These are phyloP conservation scores for Elongisporangium undulatum DNA, from an alignment of 352 stramenopile species.

Conservation along the genomic window DNA sequence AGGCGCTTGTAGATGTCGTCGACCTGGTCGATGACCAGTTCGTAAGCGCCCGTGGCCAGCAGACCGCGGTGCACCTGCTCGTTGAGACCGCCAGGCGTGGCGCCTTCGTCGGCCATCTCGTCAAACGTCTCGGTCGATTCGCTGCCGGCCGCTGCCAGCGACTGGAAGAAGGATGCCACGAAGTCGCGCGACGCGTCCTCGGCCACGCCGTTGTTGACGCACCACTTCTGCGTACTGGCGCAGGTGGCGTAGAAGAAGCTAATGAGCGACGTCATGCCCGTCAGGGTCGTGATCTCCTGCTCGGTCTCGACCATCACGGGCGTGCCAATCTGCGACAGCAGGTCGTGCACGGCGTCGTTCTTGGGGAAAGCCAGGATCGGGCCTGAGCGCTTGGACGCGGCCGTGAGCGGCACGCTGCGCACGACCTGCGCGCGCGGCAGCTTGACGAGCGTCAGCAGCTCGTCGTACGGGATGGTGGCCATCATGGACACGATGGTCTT, in stretches of 20 bases:
- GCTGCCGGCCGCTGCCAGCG: constrained; percentile 63
- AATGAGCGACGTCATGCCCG: constrained; percentile 82
- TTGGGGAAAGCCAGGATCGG: constrained; percentile 79
- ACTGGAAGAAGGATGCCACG: constrained; percentile 82
- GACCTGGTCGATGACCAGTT: constrained; percentile 75
- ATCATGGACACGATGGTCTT: constrained; percentile 85
- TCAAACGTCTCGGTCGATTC: constrained; percentile 73
- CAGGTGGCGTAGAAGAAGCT: constrained; percentile 87
- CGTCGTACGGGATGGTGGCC: constrained; percentile 85
- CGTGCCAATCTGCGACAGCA: constrained; percentile 76
- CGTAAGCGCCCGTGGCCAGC: constrained; percentile 61
- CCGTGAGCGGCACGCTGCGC: constrained; percentile 72
- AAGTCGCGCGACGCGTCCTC: constrained; percentile 71
- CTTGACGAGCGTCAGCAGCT: constrained; percentile 66
- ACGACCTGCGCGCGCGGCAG: constrained; percentile 72
- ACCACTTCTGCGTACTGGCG: constrained; percentile 80
- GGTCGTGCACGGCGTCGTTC: constrained; percentile 56
- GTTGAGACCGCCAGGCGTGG: constrained; percentile 77
- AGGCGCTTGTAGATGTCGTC: constrained; percentile 83
- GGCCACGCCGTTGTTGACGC: constrained; percentile 82
- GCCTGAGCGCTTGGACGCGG: constrained; percentile 64
- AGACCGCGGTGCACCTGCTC: constrained; percentile 80
- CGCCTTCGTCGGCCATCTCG: constrained; percentile 81
- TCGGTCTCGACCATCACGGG: constrained; percentile 79
- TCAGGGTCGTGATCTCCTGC: constrained; percentile 78